Percentiles rank a stretch among this genome's conserved stretches.
Evolutionary conservation across 805 yeast species (phyloP).

Genomic region (Candida krabiensis): DNA sequence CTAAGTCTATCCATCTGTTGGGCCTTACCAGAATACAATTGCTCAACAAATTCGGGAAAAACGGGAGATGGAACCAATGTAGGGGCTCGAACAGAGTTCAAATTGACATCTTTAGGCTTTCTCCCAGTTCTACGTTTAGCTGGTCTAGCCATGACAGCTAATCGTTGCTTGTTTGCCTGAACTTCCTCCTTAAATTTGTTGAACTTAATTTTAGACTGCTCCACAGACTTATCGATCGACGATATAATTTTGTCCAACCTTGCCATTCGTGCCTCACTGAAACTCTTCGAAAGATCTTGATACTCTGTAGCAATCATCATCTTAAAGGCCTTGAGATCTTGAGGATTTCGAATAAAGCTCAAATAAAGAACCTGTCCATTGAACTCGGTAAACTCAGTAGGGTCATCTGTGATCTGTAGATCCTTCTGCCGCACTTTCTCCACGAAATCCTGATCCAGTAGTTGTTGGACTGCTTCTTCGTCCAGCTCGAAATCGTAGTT

Average conservation of each 20-base stretch:
- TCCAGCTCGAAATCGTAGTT: constrained; percentile 9
- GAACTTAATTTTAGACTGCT: constrained; percentile 21
- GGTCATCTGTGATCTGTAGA: constrained; percentile 1
- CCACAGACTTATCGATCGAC: constrained; percentile 33
- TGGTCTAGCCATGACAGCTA: constrained; percentile 7
- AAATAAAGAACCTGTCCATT: constrained; percentile 7
- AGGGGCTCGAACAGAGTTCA: constrained; percentile 8
- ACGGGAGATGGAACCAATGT: constrained; percentile 11
- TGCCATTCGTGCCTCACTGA: constrained; percentile 28
- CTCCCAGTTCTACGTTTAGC: constrained; percentile 9
- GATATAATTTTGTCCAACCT: constrained; percentile 34
- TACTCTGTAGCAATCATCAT: constrained; percentile 31
- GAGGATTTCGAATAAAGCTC: constrained; percentile 12
- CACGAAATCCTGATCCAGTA: constrained; percentile 10
- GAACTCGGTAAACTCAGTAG: background rate
- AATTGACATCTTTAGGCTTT: constrained; percentile 6
- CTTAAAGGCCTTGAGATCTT: constrained; percentile 21
- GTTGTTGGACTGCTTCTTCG: constrained; percentile 3
- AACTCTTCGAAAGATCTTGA: constrained; percentile 29
- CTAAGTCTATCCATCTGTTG: constrained; percentile 11
- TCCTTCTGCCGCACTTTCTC: constrained; percentile 11
- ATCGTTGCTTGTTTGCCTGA: constrained; percentile 15
- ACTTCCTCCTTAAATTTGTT: constrained; percentile 17
- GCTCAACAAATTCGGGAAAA: constrained; percentile 17
- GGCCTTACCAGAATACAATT: constrained; percentile 11